phyloP scores from a whole-genome alignment of 371 early-diverging fungal genomes.

The Mycotypha africana region DNA sequence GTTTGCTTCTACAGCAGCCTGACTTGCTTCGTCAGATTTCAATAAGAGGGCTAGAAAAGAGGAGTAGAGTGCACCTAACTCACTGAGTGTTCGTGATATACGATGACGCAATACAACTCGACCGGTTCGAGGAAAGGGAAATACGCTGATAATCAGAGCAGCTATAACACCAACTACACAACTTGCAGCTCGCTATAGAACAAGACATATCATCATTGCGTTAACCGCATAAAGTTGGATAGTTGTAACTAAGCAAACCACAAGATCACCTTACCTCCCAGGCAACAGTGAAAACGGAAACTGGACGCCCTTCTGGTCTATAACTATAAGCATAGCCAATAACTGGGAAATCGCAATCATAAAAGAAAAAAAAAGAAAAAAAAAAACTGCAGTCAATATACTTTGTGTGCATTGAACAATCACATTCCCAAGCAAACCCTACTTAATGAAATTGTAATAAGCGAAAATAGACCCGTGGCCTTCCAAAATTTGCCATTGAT shows the following conservation, averaged over 20 bases:
- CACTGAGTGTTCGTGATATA: constrained; percentile 28
- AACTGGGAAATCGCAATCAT: too few relatives aligned
- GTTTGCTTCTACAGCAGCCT: constrained; percentile 6
- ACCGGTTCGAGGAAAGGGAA: constrained; percentile 36
- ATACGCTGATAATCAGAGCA: constrained; percentile 30
- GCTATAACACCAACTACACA: constrained; percentile 33
- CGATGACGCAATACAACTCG: constrained; percentile 41
- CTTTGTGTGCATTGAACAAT: too few relatives aligned
- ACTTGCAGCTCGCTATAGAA: constrained; percentile 23
- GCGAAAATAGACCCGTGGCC: constrained; percentile 34
- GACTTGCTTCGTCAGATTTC: constrained; percentile 17
- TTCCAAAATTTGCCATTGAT: constrained; percentile 41
- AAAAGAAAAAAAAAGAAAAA: too few relatives aligned
- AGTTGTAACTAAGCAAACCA: too few relatives aligned
- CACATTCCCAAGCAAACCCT: constrained; percentile 15
- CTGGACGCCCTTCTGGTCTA: constrained; percentile 3
- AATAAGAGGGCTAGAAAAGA: constrained; percentile 34
- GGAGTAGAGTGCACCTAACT: constrained; percentile 33
- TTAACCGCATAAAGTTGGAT: too few relatives aligned
- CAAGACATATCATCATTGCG: too few relatives aligned
- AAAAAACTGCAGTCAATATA: too few relatives aligned
- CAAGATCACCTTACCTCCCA: constrained; percentile 29
- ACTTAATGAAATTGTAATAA: constrained; percentile 42
- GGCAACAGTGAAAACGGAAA: constrained; percentile 24
- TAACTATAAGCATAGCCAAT: constrained; percentile 34